Base-by-base conservation (phyloP, 2,329 filamentous ascomycete genomes). In the Balansia obtecta region DNA sequence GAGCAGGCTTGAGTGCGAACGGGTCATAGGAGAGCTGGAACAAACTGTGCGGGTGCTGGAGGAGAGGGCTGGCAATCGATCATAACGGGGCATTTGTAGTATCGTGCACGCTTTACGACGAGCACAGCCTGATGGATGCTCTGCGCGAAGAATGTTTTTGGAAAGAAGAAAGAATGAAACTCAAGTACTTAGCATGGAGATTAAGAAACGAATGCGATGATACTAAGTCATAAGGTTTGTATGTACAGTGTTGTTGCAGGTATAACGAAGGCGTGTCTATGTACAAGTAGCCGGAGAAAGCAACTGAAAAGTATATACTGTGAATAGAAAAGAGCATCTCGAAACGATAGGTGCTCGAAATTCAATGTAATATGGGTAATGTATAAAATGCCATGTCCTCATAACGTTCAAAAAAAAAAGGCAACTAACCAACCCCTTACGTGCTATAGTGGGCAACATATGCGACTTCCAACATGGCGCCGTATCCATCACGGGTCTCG, bases 391-490 rank as follows among this genome's bases (percentile, higher is more conserved):
- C n/a, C 39, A 41, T 41, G n/a, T 10, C 12, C 10, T 41, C 39
- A 41, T 41, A n/a, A 41, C 18, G 1, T 41, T 4, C 2, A 41
- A 27, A 7, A 13, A 18, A 27, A 7, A 13, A 18, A 20, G 4
- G 39, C 10, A 18, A 41, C 4, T 32, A 4, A 13, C 10, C 8
- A 34, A 22, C 40, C 27, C 41, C 37, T 44, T 52, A 56, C 10
- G 52, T 55, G 43, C 49, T 48, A 49, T 69, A 71, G 13, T 71
- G 66, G 30, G 72, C 72, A 15, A 77, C 71, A 52, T 77, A 77
- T 44, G 65, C 68, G 22, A 76, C 67, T 59, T 78, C 75, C 69
- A 78, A 72, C 63, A 73, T 71, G 58, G 64, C 70, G 40, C 68
- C 72, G 16, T 59, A 70, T 30, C 73, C 69, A 46, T 69, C 73